Evolutionary conservation across 805 yeast species (phyloP), one percentile per base, ranked within the genome.

Genomic region (Schizosaccharomyces japonicus): DNA sequence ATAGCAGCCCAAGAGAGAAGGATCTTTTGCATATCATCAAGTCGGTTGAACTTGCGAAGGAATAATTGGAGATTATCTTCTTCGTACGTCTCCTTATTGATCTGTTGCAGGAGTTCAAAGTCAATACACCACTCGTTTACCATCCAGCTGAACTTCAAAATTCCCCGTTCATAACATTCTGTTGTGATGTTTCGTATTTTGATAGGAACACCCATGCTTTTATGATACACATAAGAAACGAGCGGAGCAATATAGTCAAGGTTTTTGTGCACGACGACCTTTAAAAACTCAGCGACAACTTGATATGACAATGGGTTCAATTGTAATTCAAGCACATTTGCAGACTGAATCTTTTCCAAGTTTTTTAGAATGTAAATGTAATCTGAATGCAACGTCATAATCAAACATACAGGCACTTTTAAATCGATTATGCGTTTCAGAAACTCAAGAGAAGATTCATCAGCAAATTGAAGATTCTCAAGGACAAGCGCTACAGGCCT

Each of bases 401-500:
- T 32, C 13, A 53, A 11, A 8, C 50, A 33, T 50, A 53, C 39
- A 23, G 50, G 51, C 13, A 53, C 31, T 6, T 48, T 48, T 1
- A 50, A 36, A 36, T 45, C 44, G 27, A 53, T 36, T n/a, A 53
- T 19, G 13, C 45, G 47, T 31, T 45, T 42, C 2, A 53, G n/a
- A 13, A 52, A 21, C n/a, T 51, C 52, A 3, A 51, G 27, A 5
- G 53, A 39, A 25, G 52, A 53, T n/a, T 51, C 54, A 23, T 52
- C 54, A n/a, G 52, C 51, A 28, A 13, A 3, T 10, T 53, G 53
- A 17, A 50, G 8, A 27, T 53, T 55, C 19, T 50, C 54, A 19
- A 53, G 3, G 15, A 48, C 49, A 10, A 48, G 17, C 6, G 53
- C 39, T 13, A 53, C 21, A 11, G 29, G 28, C 23, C 46, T 53